These are phyloP conservation scores for Yamadazyma sp. DNA, from an alignment of 805 yeast species.

Conservation along the genomic window DNA sequence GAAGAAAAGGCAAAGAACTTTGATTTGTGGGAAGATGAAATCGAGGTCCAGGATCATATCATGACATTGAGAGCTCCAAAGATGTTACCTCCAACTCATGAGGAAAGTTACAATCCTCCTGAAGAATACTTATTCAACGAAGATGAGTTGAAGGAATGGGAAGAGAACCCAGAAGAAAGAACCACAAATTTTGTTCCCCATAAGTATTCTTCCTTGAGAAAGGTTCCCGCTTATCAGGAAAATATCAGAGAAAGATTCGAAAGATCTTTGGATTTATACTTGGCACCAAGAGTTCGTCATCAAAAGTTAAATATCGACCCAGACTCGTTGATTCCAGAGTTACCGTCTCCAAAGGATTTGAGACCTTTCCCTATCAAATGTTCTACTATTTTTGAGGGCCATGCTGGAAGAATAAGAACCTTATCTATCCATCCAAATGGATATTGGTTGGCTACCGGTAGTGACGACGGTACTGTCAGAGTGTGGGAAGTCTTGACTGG, in stretches of 20 bases:
- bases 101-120: conserved; percentile 96
- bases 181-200: conserved; percentile 79
- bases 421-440: conserved; percentile 87
- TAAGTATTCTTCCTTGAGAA: conserved; percentile 77
- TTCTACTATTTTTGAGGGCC: conserved; percentile 83
- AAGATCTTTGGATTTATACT: conserved; percentile 86
- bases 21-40: conserved; percentile 80
- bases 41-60: conserved; percentile 62
- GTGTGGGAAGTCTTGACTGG: conserved; percentile 98
- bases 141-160: conserved; percentile 75
- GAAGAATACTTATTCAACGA: conserved; percentile 83
- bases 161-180: conserved; percentile 73
- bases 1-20: conserved; percentile 49
- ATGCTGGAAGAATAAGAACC: conserved; percentile 76
- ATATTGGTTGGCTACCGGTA: conserved; percentile 94
- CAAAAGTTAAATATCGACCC: conserved; percentile 93
- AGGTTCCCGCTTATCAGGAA: conserved; percentile 91
- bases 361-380: conserved; percentile 95
- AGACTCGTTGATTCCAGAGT: conserved; percentile 90
- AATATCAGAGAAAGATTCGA: conserved; percentile 88
- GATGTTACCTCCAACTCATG: conserved; percentile 92
- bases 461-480: conserved; percentile 93
- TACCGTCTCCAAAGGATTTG: conserved; percentile 94
- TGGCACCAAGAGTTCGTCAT: conserved; percentile 94
- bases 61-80: conserved; percentile 96